A percentile compares a stretch with the other conserved stretches of the same genome.
Conservation (phyloP, 208 protist genomes). For the Plasmodiophora brassicae region DNA sequence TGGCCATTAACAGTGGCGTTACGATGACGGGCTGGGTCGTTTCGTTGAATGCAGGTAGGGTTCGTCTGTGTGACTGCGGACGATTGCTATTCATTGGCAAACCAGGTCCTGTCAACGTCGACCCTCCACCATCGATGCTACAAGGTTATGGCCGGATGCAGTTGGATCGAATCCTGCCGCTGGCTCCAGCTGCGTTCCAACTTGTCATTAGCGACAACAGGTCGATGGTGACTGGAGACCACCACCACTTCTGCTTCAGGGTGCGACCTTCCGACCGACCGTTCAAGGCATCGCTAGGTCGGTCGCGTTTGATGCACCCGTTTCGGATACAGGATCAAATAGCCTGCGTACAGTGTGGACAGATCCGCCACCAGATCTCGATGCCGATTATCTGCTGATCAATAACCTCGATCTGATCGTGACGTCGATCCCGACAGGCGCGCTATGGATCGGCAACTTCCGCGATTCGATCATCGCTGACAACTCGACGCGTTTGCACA, state of each 20-base stretch:
- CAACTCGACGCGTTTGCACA: background rate
- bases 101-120: background rate
- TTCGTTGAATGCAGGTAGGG: background rate
- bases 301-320: background rate
- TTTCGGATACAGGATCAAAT: background rate
- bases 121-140: background rate
- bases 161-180: background rate
- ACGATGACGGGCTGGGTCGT: background rate
- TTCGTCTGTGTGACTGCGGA: background rate
- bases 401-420: conserved; percentile 22
- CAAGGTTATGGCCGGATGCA: conserved; percentile 21
- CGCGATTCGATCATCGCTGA: background rate
- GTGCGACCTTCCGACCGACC: background rate
- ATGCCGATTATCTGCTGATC: background rate
- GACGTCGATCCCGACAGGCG: background rate
- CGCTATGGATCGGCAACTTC: background rate
- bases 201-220: background rate
- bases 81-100: background rate
- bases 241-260: conserved; percentile 14
- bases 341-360: background rate
- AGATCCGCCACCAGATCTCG: background rate
- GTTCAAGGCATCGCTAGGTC: background rate
- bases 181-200: background rate
- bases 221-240: background rate
- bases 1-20: conserved; percentile 13